Percentiles rank a stretch among this genome's conserved stretches.
phyloP scores from a whole-genome alignment of 2,329 filamentous ascomycete species.

The Cadophora sp. region DNA sequence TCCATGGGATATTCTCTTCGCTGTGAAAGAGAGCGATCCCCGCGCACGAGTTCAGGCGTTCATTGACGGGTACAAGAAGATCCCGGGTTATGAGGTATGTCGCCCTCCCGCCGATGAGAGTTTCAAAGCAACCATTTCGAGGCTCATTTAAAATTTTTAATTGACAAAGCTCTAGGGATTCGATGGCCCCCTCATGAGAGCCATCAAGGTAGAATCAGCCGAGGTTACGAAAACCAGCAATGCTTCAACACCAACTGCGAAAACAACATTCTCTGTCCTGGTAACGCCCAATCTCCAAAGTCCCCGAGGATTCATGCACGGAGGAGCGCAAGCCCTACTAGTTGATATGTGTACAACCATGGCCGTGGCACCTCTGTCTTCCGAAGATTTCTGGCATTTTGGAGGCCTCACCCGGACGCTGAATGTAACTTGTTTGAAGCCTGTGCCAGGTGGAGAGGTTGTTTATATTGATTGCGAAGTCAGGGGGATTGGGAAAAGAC shows the following conservation, averaged over 20 bases:
- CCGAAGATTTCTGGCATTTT: constrained; percentile 1
- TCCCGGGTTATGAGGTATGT: not conserved
- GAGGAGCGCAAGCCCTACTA: not conserved
- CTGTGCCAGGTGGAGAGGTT: not conserved
- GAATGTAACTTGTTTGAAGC: constrained; percentile 1
- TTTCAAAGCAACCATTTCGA: no score
- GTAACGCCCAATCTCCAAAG: not conserved
- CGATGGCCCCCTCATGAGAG: not conserved
- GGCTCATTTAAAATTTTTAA: not conserved
- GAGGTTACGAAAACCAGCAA: not conserved
- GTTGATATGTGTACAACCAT: constrained; percentile 2
- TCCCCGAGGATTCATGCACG: constrained; percentile 2
- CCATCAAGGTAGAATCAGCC: constrained; percentile 1
- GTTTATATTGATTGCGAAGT: constrained; percentile 11
- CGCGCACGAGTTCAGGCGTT: not conserved
- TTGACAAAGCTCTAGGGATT: not conserved
- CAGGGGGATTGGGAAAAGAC: not conserved
- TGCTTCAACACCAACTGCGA: not conserved
- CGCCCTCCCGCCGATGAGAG: not conserved
- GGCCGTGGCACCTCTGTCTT: not conserved
- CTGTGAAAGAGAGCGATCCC: not conserved
- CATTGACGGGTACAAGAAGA: not conserved
- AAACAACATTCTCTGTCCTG: not conserved
- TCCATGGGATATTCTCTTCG: constrained; percentile 3
- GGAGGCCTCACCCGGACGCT: not conserved